Evolutionary conservation across 208 protist genomes (phyloP).

Genomic region (Borovskyia barvae): DNA sequence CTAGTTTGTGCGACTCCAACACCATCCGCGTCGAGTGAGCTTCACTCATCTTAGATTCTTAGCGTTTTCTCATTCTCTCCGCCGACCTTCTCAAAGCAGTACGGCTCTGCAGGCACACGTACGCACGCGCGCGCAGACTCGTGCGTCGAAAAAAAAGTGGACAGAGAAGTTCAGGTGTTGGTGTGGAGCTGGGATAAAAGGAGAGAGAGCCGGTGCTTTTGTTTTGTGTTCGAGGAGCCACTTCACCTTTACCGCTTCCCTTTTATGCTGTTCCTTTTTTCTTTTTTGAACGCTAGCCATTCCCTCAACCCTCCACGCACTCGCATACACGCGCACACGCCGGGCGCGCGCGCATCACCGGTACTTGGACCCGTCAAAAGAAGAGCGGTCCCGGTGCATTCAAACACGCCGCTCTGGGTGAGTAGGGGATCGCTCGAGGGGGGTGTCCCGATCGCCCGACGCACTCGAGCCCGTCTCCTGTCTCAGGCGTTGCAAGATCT

Average conservation of each 20-base stretch:
- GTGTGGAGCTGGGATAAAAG: neutral
- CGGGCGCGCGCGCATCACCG: too few relatives aligned
- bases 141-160: conserved; percentile 4
- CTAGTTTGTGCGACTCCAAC: too few relatives aligned
- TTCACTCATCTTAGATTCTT: too few relatives aligned
- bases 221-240: neutral
- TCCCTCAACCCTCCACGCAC: too few relatives aligned
- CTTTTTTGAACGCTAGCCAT: too few relatives aligned
- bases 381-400: neutral
- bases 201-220: neutral
- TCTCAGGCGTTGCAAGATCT: conserved; percentile 70
- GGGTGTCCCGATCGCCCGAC: conserved; percentile 53
- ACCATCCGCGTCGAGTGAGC: too few relatives aligned
- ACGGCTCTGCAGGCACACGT: too few relatives aligned
- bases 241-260: neutral
- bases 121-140: neutral
- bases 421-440: conserved; percentile 50
- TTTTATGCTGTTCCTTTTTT: neutral
- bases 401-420: conserved; percentile 78
- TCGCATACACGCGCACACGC: too few relatives aligned
- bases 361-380: neutral
- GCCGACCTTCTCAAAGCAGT: too few relatives aligned
- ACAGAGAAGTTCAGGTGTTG: neutral
- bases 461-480: conserved; percentile 40
- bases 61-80: too few relatives aligned